phyloP scores from a whole-genome alignment of 1,284 basidiomycete genomes.

The Austroboletus novae-zelandiae region DNA sequence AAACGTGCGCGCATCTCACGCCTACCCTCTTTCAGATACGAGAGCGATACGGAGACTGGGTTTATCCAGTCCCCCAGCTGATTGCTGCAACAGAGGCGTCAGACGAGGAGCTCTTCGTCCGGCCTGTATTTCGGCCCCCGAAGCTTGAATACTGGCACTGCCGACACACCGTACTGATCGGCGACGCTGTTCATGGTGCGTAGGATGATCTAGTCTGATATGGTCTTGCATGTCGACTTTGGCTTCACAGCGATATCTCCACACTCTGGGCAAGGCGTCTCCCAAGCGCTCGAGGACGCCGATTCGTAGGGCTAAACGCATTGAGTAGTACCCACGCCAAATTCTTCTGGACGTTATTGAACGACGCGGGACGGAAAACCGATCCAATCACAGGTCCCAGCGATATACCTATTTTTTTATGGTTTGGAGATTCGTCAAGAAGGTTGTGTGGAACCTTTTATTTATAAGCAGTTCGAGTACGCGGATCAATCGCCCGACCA shows the following conservation, averaged over 20 bases:
- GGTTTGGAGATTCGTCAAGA: too few relatives aligned
- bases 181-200: constrained; percentile 34
- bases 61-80: constrained; percentile 30
- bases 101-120: constrained; percentile 21
- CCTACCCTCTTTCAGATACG: constrained; percentile 16
- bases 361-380: too few relatives aligned
- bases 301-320: constrained; percentile 5
- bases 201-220: background rate
- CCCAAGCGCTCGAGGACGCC: constrained; percentile 33
- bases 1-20: too few relatives aligned
- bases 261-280: constrained; percentile 34
- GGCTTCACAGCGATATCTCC: constrained; percentile 30
- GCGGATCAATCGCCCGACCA: too few relatives aligned
- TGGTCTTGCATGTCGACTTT: background rate
- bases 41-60: constrained; percentile 28
- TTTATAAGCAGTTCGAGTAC: too few relatives aligned
- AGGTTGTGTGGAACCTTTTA: too few relatives aligned
- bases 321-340: too few relatives aligned
- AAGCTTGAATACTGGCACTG: constrained; percentile 28
- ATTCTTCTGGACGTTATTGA: too few relatives aligned
- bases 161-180: constrained; percentile 26
- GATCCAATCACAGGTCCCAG: too few relatives aligned
- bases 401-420: too few relatives aligned
- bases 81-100: constrained; percentile 20
- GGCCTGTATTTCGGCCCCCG: constrained; percentile 21